Evolutionary conservation across 2,329 filamentous ascomycete genomes (phyloP).

Genomic region (Penicillium sclerotigenum): DNA sequence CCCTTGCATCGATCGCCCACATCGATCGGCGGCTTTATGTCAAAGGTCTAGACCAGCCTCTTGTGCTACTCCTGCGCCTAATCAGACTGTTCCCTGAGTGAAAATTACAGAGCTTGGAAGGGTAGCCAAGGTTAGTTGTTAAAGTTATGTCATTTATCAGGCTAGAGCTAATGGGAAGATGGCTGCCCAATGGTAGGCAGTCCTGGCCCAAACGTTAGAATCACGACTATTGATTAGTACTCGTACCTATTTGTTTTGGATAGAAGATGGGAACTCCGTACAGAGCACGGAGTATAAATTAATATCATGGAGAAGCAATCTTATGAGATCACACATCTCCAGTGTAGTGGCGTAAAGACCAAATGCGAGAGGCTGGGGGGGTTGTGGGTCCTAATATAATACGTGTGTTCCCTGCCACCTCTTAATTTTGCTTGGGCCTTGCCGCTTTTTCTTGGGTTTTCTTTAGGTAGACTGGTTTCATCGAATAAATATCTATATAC

Average conservation of each 20-base stretch:
- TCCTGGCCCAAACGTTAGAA: not conserved
- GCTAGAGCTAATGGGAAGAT: not conserved
- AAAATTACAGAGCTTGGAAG: not conserved
- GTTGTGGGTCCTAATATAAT: not conserved
- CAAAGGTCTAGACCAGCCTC: not conserved
- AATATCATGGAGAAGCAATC: not conserved
- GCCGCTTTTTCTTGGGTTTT: conserved; percentile 4
- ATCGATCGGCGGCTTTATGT: not conserved
- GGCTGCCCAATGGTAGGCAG: not conserved
- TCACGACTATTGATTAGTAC: not conserved
- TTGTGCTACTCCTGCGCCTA: not conserved
- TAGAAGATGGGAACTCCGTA: not conserved
- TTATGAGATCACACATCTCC: conserved; percentile 5
- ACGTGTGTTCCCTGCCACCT: conserved; percentile 1
- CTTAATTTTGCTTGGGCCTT: conserved; percentile 1
- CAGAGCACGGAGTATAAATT: not conserved
- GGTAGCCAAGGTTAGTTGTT: not conserved
- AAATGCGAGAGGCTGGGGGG: conserved; percentile 3
- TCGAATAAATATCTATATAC: not conserved
- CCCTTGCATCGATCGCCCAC: not conserved
- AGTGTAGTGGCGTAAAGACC: not conserved
- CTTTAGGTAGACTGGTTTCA: not conserved
- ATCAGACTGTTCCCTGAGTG: not conserved
- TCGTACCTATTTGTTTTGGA: not conserved
- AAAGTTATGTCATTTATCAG: not conserved